Percentiles rank a stretch among this genome's conserved stretches.
Conservation (phyloP, 1,284 basidiomycete genomes). For the Puccinia triticina region DNA sequence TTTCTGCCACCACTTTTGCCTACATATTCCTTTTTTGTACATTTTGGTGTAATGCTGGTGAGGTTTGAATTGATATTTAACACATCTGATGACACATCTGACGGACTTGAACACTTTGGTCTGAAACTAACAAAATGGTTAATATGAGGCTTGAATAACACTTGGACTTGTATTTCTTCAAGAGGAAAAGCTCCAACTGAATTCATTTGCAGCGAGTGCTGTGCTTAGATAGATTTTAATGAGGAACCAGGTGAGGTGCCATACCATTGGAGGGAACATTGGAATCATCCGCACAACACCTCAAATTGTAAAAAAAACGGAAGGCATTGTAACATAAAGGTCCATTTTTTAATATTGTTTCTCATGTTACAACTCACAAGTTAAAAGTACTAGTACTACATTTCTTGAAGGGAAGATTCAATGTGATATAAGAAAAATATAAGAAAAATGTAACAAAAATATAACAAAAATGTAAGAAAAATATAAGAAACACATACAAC, state of each 20-base stretch:
- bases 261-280: not conserved
- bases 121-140: not conserved
- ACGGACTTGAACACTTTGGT: not conserved
- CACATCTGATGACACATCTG: not conserved
- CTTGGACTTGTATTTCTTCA: not conserved
- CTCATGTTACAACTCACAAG: too few relatives aligned
- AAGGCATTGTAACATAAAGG: too few relatives aligned
- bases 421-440: too few relatives aligned
- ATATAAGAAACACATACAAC: too few relatives aligned
- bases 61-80: not conserved
- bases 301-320: too few relatives aligned
- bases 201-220: not conserved
- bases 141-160: not conserved
- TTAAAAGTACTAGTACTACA: too few relatives aligned
- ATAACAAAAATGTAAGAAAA: too few relatives aligned
- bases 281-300: conserved; percentile 1
- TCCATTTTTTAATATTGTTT: too few relatives aligned
- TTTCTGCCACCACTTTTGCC: not conserved
- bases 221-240: not conserved
- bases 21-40: not conserved
- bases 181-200: not conserved
- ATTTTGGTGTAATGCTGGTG: not conserved
- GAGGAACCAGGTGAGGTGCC: not conserved
- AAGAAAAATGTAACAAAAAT: too few relatives aligned
- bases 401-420: too few relatives aligned